Evolutionary conservation across 2,329 filamentous ascomycete genomes (phyloP), one percentile per base, ranked within the genome.

Genomic region (Sphaerulina musiva): DNA sequence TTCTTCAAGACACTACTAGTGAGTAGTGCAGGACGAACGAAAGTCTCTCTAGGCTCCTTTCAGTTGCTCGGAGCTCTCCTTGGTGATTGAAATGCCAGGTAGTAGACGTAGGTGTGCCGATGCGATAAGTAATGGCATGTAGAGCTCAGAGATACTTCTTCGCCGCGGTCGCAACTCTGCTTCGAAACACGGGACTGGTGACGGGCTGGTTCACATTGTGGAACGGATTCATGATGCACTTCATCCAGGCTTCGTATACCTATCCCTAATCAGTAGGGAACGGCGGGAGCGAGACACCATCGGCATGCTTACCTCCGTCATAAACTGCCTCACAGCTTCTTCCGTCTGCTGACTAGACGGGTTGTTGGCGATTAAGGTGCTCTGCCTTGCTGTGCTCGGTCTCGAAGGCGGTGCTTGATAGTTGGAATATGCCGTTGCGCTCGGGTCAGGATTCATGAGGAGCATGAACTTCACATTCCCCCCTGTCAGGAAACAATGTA

Each of bases 221-320:
- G 71, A 98, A 98, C 0, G 93, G 93, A 68, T 84, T 97, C 93
- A 98, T 97, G 54, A 91, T 84, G 10, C 91, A 88, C 79, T 98
- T 98, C 61, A 95, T 82, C 85, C 92, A 98, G 63, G 85, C 89
- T 74, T 98, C 93, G 74, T 96, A 97, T 10, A 96, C 87, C 66
- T 69, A 32, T 8, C 2, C 8, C n/a, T 34, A 47, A 26, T 60
- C 14, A 59, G 58, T 34, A 53, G 48, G 23, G 12, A 10, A 10
- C 29, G 1, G 8, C 10, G 20, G 38, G n/a, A 6, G 23, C 4
- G 14, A 20, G 10, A 8, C 36, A 17, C 20, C 20, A 2, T 44
- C 10, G n/a, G 4, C 14, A 23, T 7, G 31, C 64, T 17, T 46
- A 69, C 66, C 69, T 98, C 93, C 12, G 81, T 79, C 75, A 98